Percentiles rank a stretch among this genome's conserved stretches.
Conservation (phyloP, 768 basidiomycete genomes). For the Fistulinella prunicolor region DNA sequence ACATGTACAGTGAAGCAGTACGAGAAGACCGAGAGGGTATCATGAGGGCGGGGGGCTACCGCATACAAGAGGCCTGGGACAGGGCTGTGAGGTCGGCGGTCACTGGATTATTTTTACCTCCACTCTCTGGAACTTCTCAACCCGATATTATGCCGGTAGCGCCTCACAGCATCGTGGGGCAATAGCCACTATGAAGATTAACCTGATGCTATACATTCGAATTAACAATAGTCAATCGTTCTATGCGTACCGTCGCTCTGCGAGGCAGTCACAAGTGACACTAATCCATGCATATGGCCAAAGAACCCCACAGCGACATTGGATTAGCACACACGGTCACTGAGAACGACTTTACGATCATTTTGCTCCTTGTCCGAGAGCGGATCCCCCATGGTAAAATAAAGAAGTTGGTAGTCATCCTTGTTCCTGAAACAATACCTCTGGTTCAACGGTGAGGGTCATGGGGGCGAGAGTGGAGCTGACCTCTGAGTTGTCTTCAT, state of each 20-base stretch:
- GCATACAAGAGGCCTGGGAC: conserved; percentile 82
- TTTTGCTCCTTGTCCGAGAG: conserved; percentile 52
- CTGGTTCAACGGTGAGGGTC: not conserved
- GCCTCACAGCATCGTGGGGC: conserved; percentile 45
- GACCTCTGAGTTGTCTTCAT: conserved; percentile 45
- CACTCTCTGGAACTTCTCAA: conserved; percentile 36
- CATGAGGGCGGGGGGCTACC: conserved; percentile 82
- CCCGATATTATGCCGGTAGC: conserved; percentile 1
- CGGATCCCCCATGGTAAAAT: conserved; percentile 70
- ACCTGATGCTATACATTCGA: conserved; percentile 25
- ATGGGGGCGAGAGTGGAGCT: conserved; percentile 19
- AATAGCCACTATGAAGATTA: not conserved
- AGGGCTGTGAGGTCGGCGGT: conserved; percentile 73
- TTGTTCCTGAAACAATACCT: conserved; percentile 27
- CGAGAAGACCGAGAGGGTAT: conserved; percentile 72
- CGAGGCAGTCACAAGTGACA: not conserved
- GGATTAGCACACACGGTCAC: conserved; percentile 36
- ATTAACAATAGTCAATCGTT: not conserved
- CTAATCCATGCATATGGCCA: not conserved
- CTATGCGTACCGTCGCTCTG: not conserved
- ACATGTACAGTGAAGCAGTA: conserved; percentile 73
- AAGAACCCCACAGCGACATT: not conserved
- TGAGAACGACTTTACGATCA: conserved; percentile 50
- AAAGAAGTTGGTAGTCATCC: conserved; percentile 77
- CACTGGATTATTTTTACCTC: conserved; percentile 64